A percentile compares a stretch with the other conserved stretches of the same genome.
phyloP scores from a whole-genome alignment of 2,329 filamentous ascomycete species.

The Alternaria gaisen region DNA sequence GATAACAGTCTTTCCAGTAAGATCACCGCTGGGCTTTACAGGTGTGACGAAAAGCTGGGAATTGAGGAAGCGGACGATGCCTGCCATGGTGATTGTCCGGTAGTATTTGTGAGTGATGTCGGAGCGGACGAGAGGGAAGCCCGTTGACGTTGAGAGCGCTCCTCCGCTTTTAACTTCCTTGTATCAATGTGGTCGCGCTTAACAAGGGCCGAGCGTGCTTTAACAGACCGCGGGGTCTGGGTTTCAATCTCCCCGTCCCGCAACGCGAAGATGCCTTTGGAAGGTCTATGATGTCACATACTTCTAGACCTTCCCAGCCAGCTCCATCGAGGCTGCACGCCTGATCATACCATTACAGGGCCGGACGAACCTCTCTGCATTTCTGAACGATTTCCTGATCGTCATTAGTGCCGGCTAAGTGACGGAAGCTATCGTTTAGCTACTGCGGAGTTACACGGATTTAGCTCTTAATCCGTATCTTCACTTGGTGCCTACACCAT shows the following conservation, averaged over 20 bases:
- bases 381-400: not conserved
- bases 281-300: not conserved
- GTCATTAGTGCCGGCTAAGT: not conserved
- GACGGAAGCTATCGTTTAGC: not conserved
- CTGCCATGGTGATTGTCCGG: constrained; percentile 5
- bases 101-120: not conserved
- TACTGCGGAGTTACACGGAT: not conserved
- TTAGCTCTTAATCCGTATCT: not conserved
- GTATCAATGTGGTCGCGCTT: not conserved
- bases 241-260: not conserved
- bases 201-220: not conserved
- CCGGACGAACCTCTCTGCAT: not conserved
- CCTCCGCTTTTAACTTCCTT: not conserved
- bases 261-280: not conserved
- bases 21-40: constrained; percentile 35
- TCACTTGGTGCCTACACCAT: not conserved
- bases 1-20: constrained; percentile 53
- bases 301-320: not conserved
- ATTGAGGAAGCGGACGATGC: constrained; percentile 45
- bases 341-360: not conserved
- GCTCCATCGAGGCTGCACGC: not conserved
- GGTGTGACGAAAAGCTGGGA: constrained; percentile 53
- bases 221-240: not conserved
- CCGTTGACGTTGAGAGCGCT: not conserved
- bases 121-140: not conserved